Evolutionary conservation across 352 stramenopile genomes (phyloP).

Genomic region (Phytophthora pluvialis): DNA sequence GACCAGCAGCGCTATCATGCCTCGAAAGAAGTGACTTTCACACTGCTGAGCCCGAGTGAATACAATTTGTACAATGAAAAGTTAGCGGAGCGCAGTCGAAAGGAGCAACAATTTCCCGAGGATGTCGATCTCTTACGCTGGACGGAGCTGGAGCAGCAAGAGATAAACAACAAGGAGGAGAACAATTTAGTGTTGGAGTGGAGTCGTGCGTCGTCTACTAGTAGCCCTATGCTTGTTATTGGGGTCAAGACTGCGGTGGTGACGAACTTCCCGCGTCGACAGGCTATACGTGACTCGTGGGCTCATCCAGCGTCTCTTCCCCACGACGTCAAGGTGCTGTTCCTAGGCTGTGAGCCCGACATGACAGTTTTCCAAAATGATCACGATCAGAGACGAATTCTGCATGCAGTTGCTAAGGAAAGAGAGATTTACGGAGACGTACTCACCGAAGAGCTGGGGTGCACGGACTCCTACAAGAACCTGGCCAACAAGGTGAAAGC

Average conservation of each 20-base stretch:
- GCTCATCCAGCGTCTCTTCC: slow-evolving; percentile 24
- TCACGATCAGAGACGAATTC: slow-evolving; percentile 7
- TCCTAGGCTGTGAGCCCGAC: slow-evolving; percentile 36
- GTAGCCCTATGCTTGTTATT: slow-evolving; percentile 37
- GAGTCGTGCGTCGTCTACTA: not conserved
- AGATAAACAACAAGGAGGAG: not conserved
- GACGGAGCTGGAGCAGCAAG: slow-evolving; percentile 16
- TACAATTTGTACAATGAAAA: slow-evolving; percentile 2
- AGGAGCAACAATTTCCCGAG: slow-evolving; percentile 25
- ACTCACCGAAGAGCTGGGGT: slow-evolving; percentile 45
- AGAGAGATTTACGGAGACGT: slow-evolving; percentile 37
- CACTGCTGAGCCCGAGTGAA: slow-evolving; percentile 10
- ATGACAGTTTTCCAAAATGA: slow-evolving; percentile 10
- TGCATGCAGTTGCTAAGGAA: slow-evolving; percentile 37
- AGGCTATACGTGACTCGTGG: slow-evolving; percentile 55
- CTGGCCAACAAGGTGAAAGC: slow-evolving; percentile 29
- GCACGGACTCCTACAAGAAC: slow-evolving; percentile 40
- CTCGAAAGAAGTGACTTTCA: slow-evolving; percentile 13
- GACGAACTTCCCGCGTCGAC: slow-evolving; percentile 38
- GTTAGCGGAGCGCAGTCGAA: slow-evolving; percentile 13
- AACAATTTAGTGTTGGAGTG: slow-evolving; percentile 6
- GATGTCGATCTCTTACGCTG: slow-evolving; percentile 27
- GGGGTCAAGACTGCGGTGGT: slow-evolving; percentile 51
- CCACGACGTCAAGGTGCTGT: slow-evolving; percentile 35
- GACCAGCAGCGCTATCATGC: slow-evolving; percentile 5